Evolutionary conservation across 1,284 basidiomycete species (phyloP).

Genomic region (Uromyces viciae-fabae): DNA sequence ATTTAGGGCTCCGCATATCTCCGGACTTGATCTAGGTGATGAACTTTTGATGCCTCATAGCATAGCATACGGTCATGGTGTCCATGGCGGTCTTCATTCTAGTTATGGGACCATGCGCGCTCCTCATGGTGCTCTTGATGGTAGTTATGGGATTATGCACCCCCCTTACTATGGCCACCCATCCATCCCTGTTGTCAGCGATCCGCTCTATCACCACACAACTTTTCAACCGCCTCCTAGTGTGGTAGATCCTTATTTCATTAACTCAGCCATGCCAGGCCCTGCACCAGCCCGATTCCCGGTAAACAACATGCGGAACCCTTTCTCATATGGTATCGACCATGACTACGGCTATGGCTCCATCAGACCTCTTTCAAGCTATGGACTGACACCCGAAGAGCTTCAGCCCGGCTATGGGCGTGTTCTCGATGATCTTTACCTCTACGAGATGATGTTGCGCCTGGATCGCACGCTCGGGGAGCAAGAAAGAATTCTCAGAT

Average conservation of each 20-base stretch:
- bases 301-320: slow-evolving; percentile 15
- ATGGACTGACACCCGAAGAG: slow-evolving; percentile 4
- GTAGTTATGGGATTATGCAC: not conserved
- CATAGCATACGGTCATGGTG: not conserved
- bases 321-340: slow-evolving; percentile 40
- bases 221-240: not conserved
- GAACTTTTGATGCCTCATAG: not conserved
- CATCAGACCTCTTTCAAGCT: slow-evolving; percentile 9
- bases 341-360: slow-evolving; percentile 38
- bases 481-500: slow-evolving; percentile 33
- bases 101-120: not conserved
- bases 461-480: slow-evolving; percentile 26
- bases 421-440: slow-evolving; percentile 42
- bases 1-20: not conserved
- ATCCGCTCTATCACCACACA: slow-evolving; percentile 31
- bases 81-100: not conserved
- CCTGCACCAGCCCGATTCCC: not conserved
- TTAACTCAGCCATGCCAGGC: not conserved
- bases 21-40: not conserved
- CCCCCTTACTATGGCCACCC: not conserved
- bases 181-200: slow-evolving; percentile 16
- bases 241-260: slow-evolving; percentile 21
- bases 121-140: not conserved
- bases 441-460: slow-evolving; percentile 37
- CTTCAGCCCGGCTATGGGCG: slow-evolving; percentile 14